Conservation (phyloP, 2,329 filamentous ascomycete species). For the Alternaria tenuissima region DNA sequence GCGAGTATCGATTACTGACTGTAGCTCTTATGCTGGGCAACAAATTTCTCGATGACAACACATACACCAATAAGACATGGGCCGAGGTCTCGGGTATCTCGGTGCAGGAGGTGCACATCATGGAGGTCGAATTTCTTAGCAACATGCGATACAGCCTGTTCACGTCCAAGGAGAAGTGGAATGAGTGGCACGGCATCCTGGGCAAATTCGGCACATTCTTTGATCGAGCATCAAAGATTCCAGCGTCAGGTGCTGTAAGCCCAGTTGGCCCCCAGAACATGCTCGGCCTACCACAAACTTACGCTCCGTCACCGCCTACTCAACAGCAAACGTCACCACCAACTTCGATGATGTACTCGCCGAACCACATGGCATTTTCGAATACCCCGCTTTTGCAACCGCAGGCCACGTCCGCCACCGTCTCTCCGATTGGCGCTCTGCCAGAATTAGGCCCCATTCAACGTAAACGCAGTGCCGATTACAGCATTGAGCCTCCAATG, state of each 20-base stretch:
- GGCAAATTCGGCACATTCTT: constrained; percentile 85
- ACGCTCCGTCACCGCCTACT: constrained; percentile 60
- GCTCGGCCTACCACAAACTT: constrained; percentile 53
- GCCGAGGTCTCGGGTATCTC: constrained; percentile 95
- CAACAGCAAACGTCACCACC: constrained; percentile 62
- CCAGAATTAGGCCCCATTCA: constrained; percentile 52
- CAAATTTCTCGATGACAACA: constrained; percentile 98
- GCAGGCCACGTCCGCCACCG: constrained; percentile 52
- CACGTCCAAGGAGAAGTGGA: constrained; percentile 86
- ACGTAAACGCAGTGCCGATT: constrained; percentile 68
- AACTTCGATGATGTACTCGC: constrained; percentile 51
- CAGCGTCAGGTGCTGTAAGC: constrained; percentile 51
- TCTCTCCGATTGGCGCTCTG: constrained; percentile 55
- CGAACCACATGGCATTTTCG: constrained; percentile 54
- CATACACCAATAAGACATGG: constrained; percentile 99
- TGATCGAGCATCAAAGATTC: constrained; percentile 68
- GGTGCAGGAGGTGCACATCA: constrained; percentile 94
- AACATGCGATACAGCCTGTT: constrained; percentile 96
- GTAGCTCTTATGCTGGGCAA: constrained; percentile 98
- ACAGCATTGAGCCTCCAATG: constrained; percentile 62
- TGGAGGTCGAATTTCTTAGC: constrained; percentile 99
- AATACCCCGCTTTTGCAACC: constrained; percentile 52
- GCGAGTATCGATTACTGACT: constrained; percentile 90
- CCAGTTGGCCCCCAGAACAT: constrained; percentile 43
- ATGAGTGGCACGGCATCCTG: constrained; percentile 83